Conservation (phyloP, 2,329 filamentous ascomycete genomes). For the Fusarium stilboides region DNA sequence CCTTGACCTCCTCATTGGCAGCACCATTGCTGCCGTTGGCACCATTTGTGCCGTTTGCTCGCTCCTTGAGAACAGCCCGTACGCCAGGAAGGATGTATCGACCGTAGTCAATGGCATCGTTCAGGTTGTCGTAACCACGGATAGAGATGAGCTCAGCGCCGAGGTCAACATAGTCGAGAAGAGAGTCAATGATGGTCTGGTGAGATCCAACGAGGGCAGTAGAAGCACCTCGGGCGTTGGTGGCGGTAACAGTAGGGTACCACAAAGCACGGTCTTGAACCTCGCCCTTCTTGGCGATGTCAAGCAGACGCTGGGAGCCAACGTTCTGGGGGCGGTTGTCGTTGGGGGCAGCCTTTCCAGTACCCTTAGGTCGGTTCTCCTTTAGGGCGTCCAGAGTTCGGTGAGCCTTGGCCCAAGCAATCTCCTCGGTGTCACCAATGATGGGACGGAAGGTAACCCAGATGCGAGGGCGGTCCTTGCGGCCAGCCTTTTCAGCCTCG, state of each 20-base stretch:
- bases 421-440: constrained; percentile 72
- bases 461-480: constrained; percentile 69
- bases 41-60: constrained; percentile 35
- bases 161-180: constrained; percentile 71
- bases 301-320: constrained; percentile 70
- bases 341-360: constrained; percentile 47
- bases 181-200: constrained; percentile 67
- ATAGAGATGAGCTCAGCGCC: constrained; percentile 72
- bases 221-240: constrained; percentile 71
- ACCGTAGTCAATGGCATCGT: constrained; percentile 73
- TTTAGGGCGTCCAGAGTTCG: constrained; percentile 68
- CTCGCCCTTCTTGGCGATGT: constrained; percentile 69
- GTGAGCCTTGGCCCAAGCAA: constrained; percentile 74
- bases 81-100: constrained; percentile 69
- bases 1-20: constrained; percentile 6
- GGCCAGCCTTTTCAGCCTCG: constrained; percentile 70
- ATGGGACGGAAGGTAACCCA: constrained; percentile 77
- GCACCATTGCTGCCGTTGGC: constrained; percentile 18
- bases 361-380: constrained; percentile 56
- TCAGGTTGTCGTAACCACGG: constrained; percentile 73
- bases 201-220: constrained; percentile 71
- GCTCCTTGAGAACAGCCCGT: constrained; percentile 54
- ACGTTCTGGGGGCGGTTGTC: constrained; percentile 66
- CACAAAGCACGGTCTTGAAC: constrained; percentile 74
- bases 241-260: constrained; percentile 75